Percentiles rank a stretch among this genome's conserved stretches.
Evolutionary conservation across 1,139 yeast species (phyloP).

Genomic region (Nakaseomyces delphensis): DNA sequence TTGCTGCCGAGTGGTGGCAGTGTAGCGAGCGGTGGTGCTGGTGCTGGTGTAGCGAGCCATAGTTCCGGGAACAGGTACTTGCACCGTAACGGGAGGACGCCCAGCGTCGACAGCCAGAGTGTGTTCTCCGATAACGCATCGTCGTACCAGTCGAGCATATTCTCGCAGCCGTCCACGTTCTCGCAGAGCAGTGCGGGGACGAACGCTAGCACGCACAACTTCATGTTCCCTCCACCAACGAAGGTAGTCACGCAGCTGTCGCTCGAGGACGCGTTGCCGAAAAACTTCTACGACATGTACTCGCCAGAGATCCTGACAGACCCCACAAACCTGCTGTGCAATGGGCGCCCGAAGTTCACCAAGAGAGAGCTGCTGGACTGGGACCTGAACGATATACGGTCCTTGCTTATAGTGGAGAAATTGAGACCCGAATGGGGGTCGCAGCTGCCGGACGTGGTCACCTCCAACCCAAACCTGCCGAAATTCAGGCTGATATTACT

Average conservation of each 20-base stretch:
- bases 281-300: constrained; percentile 44
- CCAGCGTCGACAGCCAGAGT: constrained; percentile 15
- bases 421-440: constrained; percentile 47
- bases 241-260: constrained; percentile 21
- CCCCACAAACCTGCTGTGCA: constrained; percentile 34
- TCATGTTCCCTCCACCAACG: constrained; percentile 9
- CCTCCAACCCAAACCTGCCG: constrained; percentile 19
- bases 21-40: background rate
- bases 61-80: constrained; percentile 6
- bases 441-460: constrained; percentile 38
- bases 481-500: constrained; percentile 36
- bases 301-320: constrained; percentile 41
- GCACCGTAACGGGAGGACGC: constrained; percentile 4
- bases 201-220: constrained; percentile 3
- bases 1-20: constrained; percentile 17
- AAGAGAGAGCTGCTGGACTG: constrained; percentile 53
- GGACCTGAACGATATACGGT: constrained; percentile 57
- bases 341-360: constrained; percentile 54
- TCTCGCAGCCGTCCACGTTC: constrained; percentile 22
- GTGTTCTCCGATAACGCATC: constrained; percentile 19
- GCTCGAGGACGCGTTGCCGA: constrained; percentile 40
- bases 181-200: constrained; percentile 16
- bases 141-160: constrained; percentile 25
- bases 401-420: constrained; percentile 45
- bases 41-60: background rate